Evolutionary conservation across 495 filamentous ascomycete species (phyloP).

Genomic region (Neurospora sp.): DNA sequence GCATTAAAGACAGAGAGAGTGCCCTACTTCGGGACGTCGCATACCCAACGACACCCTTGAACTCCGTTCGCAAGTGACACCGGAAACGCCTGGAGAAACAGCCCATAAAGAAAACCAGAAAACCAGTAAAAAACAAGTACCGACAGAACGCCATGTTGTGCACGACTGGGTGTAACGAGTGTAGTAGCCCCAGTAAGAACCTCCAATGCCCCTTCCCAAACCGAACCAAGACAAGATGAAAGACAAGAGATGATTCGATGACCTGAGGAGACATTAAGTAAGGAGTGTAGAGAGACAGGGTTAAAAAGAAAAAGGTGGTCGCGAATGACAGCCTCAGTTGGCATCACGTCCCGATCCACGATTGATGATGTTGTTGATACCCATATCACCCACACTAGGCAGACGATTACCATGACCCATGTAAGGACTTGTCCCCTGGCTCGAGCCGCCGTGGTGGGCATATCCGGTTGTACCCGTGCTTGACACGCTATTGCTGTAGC

Average conservation of each 20-base stretch:
- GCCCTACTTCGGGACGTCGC: neutral
- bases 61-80: neutral
- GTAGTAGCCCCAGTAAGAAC: neutral
- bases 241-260: constrained; percentile 4
- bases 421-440: constrained; percentile 36
- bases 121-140: neutral
- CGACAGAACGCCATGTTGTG: neutral
- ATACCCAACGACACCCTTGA: neutral
- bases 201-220: neutral
- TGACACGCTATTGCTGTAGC: constrained; percentile 33
- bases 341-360: constrained; percentile 19
- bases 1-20: neutral
- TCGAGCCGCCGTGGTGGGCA: constrained; percentile 3
- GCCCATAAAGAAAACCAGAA: neutral
- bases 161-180: constrained; percentile 1
- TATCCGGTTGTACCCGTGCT: constrained; percentile 23
- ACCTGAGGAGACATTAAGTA: neutral
- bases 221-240: neutral
- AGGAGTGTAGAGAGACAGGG: neutral
- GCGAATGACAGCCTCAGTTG: constrained; percentile 1
- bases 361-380: constrained; percentile 46
- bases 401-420: constrained; percentile 35
- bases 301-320: neutral
- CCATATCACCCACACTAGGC: constrained; percentile 45
- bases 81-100: neutral